phyloP scores from a whole-genome alignment of 768 basidiomycete genomes.

The Termitomyces sp. region DNA sequence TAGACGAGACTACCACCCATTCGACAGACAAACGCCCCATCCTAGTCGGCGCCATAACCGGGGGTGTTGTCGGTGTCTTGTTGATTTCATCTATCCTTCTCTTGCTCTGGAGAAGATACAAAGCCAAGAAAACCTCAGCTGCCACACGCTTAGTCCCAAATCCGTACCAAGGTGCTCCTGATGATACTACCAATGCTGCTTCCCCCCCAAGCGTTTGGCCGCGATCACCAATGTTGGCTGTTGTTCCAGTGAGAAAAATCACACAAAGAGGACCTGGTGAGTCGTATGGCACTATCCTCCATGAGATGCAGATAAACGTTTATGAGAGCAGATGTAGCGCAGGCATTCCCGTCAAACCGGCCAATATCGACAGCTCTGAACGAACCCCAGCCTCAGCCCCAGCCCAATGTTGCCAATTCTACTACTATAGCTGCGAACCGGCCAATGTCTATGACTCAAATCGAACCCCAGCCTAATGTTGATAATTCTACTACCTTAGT shows the following conservation, averaged over 20 bases:
- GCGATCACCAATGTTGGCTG: not conserved
- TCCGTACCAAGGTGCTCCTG: not conserved
- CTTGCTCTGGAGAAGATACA: not conserved
- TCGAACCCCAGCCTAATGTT: not conserved
- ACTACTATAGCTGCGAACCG: not conserved
- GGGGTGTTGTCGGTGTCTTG: not conserved
- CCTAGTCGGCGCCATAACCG: not conserved
- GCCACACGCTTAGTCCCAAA: not conserved
- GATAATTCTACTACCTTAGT: not conserved
- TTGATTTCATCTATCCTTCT: not conserved
- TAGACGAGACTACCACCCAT: not conserved
- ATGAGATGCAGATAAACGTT: not conserved
- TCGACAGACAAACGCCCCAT: not conserved
- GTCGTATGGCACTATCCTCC: not conserved
- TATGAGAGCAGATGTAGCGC: not conserved
- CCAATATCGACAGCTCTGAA: not conserved
- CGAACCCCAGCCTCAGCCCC: not conserved
- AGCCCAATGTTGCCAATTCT: not conserved
- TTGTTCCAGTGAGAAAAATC: too few relatives aligned
- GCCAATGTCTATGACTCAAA: too few relatives aligned
- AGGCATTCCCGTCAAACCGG: not conserved
- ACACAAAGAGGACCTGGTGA: not conserved
- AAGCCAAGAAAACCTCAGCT: not conserved
- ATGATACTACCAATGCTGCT: not conserved
- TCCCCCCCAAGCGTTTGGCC: not conserved